A percentile compares a stretch with the other conserved stretches of the same genome.
Evolutionary conservation across 495 filamentous ascomycete species (phyloP).

Genomic region (Trichoderma orchidacearum): DNA sequence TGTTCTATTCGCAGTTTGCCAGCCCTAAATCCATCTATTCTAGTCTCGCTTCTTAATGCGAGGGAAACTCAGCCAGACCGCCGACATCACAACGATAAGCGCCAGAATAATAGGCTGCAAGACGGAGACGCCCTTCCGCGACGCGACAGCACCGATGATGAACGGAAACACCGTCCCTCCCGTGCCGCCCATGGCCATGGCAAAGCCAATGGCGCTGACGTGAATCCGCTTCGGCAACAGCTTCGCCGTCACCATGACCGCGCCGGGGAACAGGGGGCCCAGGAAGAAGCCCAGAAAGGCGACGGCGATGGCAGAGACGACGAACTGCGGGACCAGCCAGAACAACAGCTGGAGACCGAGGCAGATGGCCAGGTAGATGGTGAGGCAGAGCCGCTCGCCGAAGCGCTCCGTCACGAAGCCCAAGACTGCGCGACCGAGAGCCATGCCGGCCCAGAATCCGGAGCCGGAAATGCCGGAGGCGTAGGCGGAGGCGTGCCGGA

Average conservation of each 20-base stretch:
- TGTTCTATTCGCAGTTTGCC: no score
- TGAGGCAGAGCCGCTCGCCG: slow-evolving; percentile 56
- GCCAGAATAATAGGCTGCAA: slow-evolving; percentile 65
- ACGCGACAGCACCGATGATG: slow-evolving; percentile 70
- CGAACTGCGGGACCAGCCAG: slow-evolving; percentile 70
- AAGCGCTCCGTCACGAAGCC: slow-evolving; percentile 53
- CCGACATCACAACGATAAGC: slow-evolving; percentile 43
- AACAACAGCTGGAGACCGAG: slow-evolving; percentile 62
- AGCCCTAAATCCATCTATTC: no score
- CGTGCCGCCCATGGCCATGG: slow-evolving; percentile 64
- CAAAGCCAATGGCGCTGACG: slow-evolving; percentile 72
- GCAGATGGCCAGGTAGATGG: slow-evolving; percentile 45
- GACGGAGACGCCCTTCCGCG: slow-evolving; percentile 64
- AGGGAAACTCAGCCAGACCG: slow-evolving; percentile 35
- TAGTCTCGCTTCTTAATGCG: slow-evolving; percentile 9
- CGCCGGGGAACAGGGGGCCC: slow-evolving; percentile 70
- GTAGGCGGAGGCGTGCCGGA: slow-evolving; percentile 56
- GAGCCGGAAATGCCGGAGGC: slow-evolving; percentile 66
- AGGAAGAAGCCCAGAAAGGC: slow-evolving; percentile 65
- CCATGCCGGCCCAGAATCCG: slow-evolving; percentile 78
- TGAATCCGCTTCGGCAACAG: slow-evolving; percentile 66
- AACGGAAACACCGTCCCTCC: slow-evolving; percentile 77
- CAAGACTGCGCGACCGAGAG: slow-evolving; percentile 58
- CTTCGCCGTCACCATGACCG: slow-evolving; percentile 67
- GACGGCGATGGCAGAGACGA: slow-evolving; percentile 60